Conservation (phyloP, 1,284 basidiomycete genomes). For the Sanguinoderma infundibulare region DNA sequence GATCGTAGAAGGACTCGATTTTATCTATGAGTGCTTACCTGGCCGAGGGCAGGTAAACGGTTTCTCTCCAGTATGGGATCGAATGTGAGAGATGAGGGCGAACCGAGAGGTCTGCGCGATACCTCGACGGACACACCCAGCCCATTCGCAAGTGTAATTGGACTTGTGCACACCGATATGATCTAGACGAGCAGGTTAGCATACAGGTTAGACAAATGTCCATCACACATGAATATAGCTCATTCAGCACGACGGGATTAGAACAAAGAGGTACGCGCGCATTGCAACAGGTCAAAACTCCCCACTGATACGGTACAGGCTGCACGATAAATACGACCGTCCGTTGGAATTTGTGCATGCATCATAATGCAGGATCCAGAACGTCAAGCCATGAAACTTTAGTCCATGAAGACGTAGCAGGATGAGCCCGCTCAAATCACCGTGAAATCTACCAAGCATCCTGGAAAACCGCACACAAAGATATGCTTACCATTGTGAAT, state of each 20-base stretch:
- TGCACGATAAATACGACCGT: too few relatives aligned
- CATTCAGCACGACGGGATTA: too few relatives aligned
- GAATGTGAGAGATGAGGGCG: constrained; percentile 85
- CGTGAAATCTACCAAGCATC: too few relatives aligned
- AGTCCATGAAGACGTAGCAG: too few relatives aligned
- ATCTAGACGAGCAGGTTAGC: constrained; percentile 41
- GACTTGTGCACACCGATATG: constrained; percentile 89
- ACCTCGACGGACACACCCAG: constrained; percentile 77
- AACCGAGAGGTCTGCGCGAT: constrained; percentile 87
- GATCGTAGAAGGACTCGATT: neutral
- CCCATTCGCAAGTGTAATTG: constrained; percentile 90
- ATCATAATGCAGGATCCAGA: too few relatives aligned
- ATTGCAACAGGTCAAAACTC: too few relatives aligned
- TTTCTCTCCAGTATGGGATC: constrained; percentile 92
- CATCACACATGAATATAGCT: neutral
- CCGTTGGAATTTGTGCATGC: too few relatives aligned
- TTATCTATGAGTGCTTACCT: constrained; percentile 58
- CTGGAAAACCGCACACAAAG: neutral
- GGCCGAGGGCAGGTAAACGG: constrained; percentile 85
- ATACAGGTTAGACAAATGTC: neutral
- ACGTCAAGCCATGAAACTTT: too few relatives aligned
- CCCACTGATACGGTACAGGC: too few relatives aligned
- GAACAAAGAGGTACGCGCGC: too few relatives aligned
- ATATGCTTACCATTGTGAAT: constrained; percentile 71
- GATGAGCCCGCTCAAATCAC: too few relatives aligned